Evolutionary conservation across 176 grass and related monocot genomes (phyloP).

Genomic region (Zizania latifolia): DNA sequence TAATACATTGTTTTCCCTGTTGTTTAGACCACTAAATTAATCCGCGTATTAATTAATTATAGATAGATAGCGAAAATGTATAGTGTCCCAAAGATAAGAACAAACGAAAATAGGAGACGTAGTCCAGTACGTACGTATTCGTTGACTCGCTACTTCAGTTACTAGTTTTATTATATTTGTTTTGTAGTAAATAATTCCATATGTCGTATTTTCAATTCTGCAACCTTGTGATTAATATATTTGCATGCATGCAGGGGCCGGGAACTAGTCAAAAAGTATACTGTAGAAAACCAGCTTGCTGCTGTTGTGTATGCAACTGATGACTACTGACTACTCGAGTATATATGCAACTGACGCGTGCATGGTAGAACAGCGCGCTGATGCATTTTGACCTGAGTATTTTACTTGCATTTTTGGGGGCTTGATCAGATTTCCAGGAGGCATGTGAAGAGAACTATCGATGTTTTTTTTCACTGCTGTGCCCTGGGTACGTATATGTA

Average conservation of each 20-base stretch:
- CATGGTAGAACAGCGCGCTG: too few relatives aligned
- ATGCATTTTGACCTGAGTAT: background rate
- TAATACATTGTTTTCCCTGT: background rate
- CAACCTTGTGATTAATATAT: background rate
- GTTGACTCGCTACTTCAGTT: background rate
- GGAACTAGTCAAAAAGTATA: too few relatives aligned
- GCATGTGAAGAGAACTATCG: constrained; percentile 10
- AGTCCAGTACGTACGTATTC: background rate
- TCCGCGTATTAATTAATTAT: background rate
- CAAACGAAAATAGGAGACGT: background rate
- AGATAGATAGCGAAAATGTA: background rate
- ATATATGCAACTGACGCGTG: too few relatives aligned
- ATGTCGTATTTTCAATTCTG: background rate
- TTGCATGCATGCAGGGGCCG: too few relatives aligned
- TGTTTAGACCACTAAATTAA: constrained; percentile 1
- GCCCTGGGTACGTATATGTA: too few relatives aligned
- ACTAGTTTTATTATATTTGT: background rate
- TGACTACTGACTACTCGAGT: too few relatives aligned
- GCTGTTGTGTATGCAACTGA: background rate
- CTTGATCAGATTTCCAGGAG: background rate
- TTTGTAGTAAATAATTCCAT: background rate
- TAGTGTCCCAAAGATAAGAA: background rate
- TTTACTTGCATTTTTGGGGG: background rate
- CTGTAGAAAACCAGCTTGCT: too few relatives aligned
- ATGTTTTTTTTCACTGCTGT: constrained; percentile 14